Base-by-base conservation (phyloP, 2,329 filamentous ascomycete genomes). In the Coleophoma eucalyptorum region DNA sequence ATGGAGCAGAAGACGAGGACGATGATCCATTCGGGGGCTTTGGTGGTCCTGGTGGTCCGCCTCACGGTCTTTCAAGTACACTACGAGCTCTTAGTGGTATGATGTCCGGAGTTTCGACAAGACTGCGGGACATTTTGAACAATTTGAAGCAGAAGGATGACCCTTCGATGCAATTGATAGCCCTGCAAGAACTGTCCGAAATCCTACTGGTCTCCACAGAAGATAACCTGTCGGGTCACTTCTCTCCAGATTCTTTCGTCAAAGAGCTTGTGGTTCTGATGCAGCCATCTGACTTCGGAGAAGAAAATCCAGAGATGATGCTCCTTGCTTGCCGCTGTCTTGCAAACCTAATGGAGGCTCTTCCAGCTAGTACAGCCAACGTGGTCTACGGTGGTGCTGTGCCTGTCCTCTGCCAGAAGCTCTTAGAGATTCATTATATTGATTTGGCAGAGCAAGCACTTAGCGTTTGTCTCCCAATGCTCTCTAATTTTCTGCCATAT, bases 361-460 rank as follows among this genome's bases (percentile, higher is more conserved):
- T 99, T 31, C 92, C 94, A 18, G 86, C 90, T 33, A 93, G 93
- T 51, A 94, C 94, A 45, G 89, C 91, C 12, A 97, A 96, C 66
- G 91, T 99, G 13, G 94, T 97, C 4, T 97, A 97, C 66, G 93
- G 92, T n/a, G 90, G 91, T 46, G 94, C 94, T 33, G 94, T 99
- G 5, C 92, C 94, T 2, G 85, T 99, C 12, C 75, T 99, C 21
- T 97, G 94, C 71, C 89, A 93, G 65, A 99, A 97, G 70, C 77
- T 99, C 31, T 77, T 97, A 54, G 92, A 97, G 69, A 97, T 97
- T 43, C 87, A 93, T 55, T 99, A 93, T 68, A 99, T 99, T 66
- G 94, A 99, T 68, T 77, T 99, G 49, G 95, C 95, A 35, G 94
- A 99, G 71, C 95, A 99, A 72, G 91, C 94, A 51, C 74, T 99